These are phyloP conservation scores for Prunus padus DNA, from an alignment of 306 rosid species.

Conservation along the genomic window DNA sequence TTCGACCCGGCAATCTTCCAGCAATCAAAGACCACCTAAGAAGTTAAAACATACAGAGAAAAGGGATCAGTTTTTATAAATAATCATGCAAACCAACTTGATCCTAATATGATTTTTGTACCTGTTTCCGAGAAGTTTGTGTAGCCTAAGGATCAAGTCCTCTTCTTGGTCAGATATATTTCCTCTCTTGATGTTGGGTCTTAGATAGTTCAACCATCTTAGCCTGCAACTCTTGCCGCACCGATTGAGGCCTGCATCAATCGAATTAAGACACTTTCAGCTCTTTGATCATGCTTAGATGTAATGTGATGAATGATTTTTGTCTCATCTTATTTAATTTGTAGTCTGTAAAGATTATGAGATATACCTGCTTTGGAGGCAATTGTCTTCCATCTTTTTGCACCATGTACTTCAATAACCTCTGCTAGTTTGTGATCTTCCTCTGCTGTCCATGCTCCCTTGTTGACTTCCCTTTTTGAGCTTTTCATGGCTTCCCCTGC, in stretches of 20 bases:
- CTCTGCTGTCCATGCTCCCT: constrained; percentile 62
- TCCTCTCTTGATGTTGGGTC: constrained; percentile 71
- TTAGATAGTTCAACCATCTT: constrained; percentile 66
- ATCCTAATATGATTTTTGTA: not conserved
- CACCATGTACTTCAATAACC: constrained; percentile 51
- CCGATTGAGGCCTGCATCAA: constrained; percentile 45
- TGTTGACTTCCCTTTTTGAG: constrained; percentile 38
- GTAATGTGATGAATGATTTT: not conserved
- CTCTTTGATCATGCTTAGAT: not conserved
- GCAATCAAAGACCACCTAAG: constrained; percentile 73
- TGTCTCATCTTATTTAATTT: not conserved
- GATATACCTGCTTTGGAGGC: constrained; percentile 55
- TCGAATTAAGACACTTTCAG: constrained; percentile 1
- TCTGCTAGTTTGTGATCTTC: constrained; percentile 60
- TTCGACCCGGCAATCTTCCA: constrained; percentile 64
- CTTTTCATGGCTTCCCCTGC: constrained; percentile 11
- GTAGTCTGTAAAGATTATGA: not conserved
- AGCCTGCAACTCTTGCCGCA: constrained; percentile 69
- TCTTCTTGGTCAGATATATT: constrained; percentile 70
- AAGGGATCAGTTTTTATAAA: not conserved
- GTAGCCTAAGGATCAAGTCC: constrained; percentile 64
- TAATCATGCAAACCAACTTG: not conserved
- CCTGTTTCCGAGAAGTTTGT: constrained; percentile 70
- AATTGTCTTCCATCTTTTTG: constrained; percentile 52
- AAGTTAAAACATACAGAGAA: not conserved